A percentile compares a stretch with the other conserved stretches of the same genome.
These are phyloP conservation scores for Trichoderma gamsii DNA, from an alignment of 495 filamentous ascomycete genomes.

Conservation along the genomic window DNA sequence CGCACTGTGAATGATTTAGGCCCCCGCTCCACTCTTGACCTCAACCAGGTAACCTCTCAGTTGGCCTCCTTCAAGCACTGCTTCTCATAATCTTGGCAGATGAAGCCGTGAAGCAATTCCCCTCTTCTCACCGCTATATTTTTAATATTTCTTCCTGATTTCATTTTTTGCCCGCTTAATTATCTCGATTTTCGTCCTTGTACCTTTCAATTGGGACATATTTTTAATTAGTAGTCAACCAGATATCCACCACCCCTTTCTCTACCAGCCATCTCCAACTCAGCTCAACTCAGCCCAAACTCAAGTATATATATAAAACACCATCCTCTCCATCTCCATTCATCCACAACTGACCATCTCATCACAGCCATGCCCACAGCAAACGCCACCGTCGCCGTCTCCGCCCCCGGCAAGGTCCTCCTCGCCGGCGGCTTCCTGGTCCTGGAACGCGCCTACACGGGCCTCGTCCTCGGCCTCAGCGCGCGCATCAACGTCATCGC, in stretches of 20 bases:
- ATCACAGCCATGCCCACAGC: conserved; percentile 16
- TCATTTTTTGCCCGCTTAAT: too few species aligned
- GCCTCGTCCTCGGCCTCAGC: conserved; percentile 87
- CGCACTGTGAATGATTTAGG: background rate
- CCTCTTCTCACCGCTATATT: too few species aligned
- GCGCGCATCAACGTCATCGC: conserved; percentile 86
- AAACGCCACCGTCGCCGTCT: conserved; percentile 55
- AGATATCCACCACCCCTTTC: too few species aligned
- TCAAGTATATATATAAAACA: background rate
- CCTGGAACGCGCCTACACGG: conserved; percentile 80
- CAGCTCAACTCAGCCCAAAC: background rate
- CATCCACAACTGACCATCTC: background rate
- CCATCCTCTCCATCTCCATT: background rate
- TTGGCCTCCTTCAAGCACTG: too few species aligned
- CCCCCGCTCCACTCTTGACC: background rate
- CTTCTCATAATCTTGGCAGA: too few species aligned
- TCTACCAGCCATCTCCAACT: background rate
- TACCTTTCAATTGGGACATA: too few species aligned
- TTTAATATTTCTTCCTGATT: too few species aligned
- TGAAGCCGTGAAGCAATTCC: too few species aligned
- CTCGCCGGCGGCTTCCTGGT: conserved; percentile 93
- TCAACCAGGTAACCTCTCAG: too few species aligned
- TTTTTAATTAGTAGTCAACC: too few species aligned
- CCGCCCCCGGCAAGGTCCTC: conserved; percentile 92
- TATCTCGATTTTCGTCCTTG: too few species aligned